Evolutionary conservation across 208 protist species (phyloP), one percentile per base, ranked within the genome.

Genomic region (Tritrichomonas musculus): DNA sequence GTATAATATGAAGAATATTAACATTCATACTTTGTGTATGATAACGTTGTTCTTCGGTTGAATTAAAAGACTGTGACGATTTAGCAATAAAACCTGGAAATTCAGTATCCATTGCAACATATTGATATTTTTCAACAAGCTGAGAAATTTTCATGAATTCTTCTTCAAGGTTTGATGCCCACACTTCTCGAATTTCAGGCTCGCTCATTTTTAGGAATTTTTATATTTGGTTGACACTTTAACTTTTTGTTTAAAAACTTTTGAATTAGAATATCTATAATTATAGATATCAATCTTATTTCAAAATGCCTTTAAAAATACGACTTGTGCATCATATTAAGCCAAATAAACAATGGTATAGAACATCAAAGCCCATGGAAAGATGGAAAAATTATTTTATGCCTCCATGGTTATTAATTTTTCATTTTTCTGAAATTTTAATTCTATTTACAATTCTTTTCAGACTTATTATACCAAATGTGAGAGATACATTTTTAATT

Each of bases 1-100:
- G 98, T 94, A 99, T 99, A 44, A 99, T 97, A 95, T 99, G 98
- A 13, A 99, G 95, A 72, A 98, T 94, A 94, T 99, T 98, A n/a
- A 99, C 98, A 39, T 88, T 88, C 20, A 33, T 14, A 60, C 77
- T 20, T 39, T 60, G 14, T 53, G 20, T 14, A 27, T 88, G 77
- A 60, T 88, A 88, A 14, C 47, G 44, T 39, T n/a, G 14, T 88
- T 88, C 77, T 33, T 88, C 47, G 22, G 33, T 47, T 39, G 77
- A 8, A 1, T 13, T 25, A 39, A 88, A 20, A 39, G 77, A 69
- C 27, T 69, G 77, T 39, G 77, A 36, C 0, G 77, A 88, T 88
- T 88, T 88, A 11, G 47, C 77, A 49, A 99, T 98, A 69, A 99
- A 97, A 36, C 98, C 98, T 73, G 98, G 98, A 95, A 99, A 99